Percentiles rank a stretch among this genome's conserved stretches.
phyloP scores from a whole-genome alignment of 179 eudicot species.

The Spinacia oleracea region DNA sequence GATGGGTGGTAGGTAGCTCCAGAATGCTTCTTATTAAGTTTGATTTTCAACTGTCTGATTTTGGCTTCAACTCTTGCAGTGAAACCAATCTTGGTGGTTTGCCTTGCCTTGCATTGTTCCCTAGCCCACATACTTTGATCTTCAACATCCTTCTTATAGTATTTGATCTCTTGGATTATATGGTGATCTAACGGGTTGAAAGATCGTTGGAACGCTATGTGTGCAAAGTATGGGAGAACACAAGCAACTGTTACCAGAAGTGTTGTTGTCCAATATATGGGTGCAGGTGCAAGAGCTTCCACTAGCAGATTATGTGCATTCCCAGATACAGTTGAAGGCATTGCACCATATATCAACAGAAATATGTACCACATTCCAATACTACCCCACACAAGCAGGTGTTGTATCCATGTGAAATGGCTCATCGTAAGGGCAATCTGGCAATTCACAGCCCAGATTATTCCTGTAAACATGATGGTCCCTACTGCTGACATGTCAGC shows the following conservation, averaged over 20 bases:
- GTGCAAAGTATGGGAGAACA: slow-evolving; percentile 72
- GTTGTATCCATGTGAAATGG: slow-evolving; percentile 99
- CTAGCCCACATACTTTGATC: slow-evolving; percentile 81
- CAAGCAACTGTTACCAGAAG: slow-evolving; percentile 65
- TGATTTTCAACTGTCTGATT: slow-evolving; percentile 75
- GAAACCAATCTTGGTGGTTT: slow-evolving; percentile 84
- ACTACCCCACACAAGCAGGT: slow-evolving; percentile 79
- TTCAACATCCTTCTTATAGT: slow-evolving; percentile 73
- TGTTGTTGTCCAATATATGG: slow-evolving; percentile 75
- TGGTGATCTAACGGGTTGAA: slow-evolving; percentile 92
- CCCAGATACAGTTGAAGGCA: slow-evolving; percentile 46
- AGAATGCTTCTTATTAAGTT: slow-evolving; percentile 61
- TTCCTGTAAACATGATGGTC: slow-evolving; percentile 86
- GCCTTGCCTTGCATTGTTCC: slow-evolving; percentile 81
- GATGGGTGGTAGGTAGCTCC: slow-evolving; percentile 23
- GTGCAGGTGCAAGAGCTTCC: slow-evolving; percentile 82
- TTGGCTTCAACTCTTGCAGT: slow-evolving; percentile 87
- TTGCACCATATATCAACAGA: slow-evolving; percentile 62
- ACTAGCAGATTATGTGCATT: slow-evolving; percentile 54
- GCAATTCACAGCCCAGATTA: slow-evolving; percentile 87
- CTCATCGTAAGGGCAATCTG: slow-evolving; percentile 91
- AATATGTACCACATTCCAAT: slow-evolving; percentile 80
- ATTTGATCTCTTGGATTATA: slow-evolving; percentile 91
- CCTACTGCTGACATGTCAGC: slow-evolving; percentile 88
- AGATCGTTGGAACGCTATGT: slow-evolving; percentile 71